phyloP scores from a whole-genome alignment of 1,284 basidiomycete genomes.

The Spongispora temasekensis region DNA sequence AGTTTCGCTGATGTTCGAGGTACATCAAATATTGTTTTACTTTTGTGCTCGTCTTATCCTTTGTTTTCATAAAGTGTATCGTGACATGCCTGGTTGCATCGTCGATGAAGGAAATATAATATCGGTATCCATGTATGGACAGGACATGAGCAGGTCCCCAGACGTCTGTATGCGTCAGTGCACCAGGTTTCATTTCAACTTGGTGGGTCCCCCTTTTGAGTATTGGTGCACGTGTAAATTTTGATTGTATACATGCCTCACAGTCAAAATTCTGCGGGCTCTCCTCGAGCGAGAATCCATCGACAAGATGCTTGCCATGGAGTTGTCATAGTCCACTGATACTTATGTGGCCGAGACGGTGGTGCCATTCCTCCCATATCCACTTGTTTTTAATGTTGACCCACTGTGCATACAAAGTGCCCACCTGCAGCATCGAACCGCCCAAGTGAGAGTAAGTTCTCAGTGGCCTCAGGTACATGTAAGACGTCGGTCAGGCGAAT shows the following conservation, averaged over 20 bases:
- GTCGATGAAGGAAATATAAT: slow-evolving; percentile 1
- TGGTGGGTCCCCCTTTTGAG: background rate
- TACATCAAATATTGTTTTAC: background rate
- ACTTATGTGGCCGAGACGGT: background rate
- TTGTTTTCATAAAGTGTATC: background rate
- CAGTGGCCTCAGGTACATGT: too few relatives aligned
- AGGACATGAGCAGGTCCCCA: background rate
- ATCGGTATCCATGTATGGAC: background rate
- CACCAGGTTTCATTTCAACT: background rate
- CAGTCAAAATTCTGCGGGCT: background rate
- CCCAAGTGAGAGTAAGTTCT: too few relatives aligned
- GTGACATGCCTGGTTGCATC: background rate
- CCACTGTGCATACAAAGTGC: too few relatives aligned
- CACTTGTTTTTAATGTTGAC: background rate
- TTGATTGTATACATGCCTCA: background rate
- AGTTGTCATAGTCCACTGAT: background rate
- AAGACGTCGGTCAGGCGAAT: too few relatives aligned
- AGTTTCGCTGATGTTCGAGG: background rate
- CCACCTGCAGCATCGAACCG: too few relatives aligned
- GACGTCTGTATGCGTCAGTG: slow-evolving; percentile 2
- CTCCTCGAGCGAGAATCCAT: background rate
- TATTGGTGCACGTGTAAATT: background rate
- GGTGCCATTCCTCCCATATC: background rate
- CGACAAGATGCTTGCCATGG: background rate
- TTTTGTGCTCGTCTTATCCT: background rate